Conservation (phyloP, 495 filamentous ascomycete species). For the Zalerion maritima region DNA sequence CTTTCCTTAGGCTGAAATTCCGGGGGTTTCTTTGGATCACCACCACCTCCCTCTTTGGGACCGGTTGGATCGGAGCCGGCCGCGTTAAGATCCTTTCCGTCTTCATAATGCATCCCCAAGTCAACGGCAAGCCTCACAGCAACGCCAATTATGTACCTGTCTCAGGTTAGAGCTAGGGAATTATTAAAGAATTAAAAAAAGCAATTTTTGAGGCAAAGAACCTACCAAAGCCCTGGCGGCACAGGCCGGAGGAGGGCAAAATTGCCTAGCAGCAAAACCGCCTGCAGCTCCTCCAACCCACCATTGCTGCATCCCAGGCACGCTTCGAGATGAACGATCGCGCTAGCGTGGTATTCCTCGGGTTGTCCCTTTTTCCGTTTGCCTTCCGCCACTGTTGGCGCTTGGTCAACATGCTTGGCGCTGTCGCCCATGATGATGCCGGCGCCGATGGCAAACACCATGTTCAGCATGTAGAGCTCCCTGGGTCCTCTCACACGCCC, state of each 20-base stretch:
- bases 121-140: conserved; percentile 83
- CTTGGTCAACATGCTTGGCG: conserved; percentile 22
- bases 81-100: conserved; percentile 53
- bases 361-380: conserved; percentile 57
- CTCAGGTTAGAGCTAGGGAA: conserved; percentile 1
- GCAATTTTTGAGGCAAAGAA: too few relatives aligned
- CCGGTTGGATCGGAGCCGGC: conserved; percentile 18
- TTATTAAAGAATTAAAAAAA: conserved; percentile 4
- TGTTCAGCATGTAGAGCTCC: conserved; percentile 85
- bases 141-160: conserved; percentile 78
- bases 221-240: conserved; percentile 73
- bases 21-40: too few relatives aligned
- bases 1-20: too few relatives aligned
- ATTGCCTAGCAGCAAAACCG: conserved; percentile 75
- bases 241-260: conserved; percentile 86
- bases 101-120: conserved; percentile 84
- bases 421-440: conserved; percentile 76
- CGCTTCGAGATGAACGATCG: conserved; percentile 78
- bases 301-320: conserved; percentile 66
- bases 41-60: conserved; percentile 32
- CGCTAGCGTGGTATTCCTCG: conserved; percentile 91
- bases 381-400: conserved; percentile 10
- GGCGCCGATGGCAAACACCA: conserved; percentile 93
- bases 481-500: conserved; percentile 58
- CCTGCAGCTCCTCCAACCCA: conserved; percentile 83